phyloP scores from a whole-genome alignment of 352 stramenopile genomes.

The Pythium aquatile region DNA sequence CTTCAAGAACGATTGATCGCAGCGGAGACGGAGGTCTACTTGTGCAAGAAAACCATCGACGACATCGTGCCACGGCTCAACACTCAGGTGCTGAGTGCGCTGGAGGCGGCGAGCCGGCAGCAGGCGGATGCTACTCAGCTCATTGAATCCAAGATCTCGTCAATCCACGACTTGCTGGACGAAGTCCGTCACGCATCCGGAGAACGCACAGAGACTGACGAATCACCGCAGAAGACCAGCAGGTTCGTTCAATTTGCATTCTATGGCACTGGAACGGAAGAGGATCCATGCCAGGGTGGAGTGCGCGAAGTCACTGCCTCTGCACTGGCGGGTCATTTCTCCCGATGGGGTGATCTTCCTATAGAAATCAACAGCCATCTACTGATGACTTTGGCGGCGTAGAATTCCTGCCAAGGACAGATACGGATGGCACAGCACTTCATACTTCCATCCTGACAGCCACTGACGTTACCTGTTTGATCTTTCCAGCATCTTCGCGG shows the following conservation, averaged over 20 bases:
- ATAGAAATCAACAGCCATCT: conserved; percentile 45
- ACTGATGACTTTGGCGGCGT: conserved; percentile 86
- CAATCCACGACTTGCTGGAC: conserved; percentile 61
- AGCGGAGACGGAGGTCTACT: conserved; percentile 22
- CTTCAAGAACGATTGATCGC: conserved; percentile 14
- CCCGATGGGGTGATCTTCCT: conserved; percentile 8
- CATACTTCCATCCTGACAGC: background rate
- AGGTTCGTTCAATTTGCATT: conserved; percentile 37
- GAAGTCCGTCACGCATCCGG: conserved; percentile 45
- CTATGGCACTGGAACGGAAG: background rate
- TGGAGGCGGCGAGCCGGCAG: conserved; percentile 35
- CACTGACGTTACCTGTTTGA: background rate
- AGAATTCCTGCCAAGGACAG: conserved; percentile 89
- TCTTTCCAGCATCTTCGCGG: conserved; percentile 24
- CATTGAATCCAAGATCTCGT: conserved; percentile 57
- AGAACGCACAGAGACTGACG: conserved; percentile 51
- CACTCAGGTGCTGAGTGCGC: conserved; percentile 20
- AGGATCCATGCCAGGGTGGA: conserved; percentile 4
- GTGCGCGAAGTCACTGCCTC: background rate
- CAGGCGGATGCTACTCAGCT: conserved; percentile 33
- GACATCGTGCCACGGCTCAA: conserved; percentile 14
- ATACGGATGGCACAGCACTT: conserved; percentile 78
- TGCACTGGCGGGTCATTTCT: background rate
- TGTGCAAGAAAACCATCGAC: conserved; percentile 24
- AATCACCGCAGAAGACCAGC: conserved; percentile 47